These are phyloP conservation scores for Colletotrichum plurivorum DNA, from an alignment of 2,329 filamentous ascomycete species.

Conservation along the genomic window DNA sequence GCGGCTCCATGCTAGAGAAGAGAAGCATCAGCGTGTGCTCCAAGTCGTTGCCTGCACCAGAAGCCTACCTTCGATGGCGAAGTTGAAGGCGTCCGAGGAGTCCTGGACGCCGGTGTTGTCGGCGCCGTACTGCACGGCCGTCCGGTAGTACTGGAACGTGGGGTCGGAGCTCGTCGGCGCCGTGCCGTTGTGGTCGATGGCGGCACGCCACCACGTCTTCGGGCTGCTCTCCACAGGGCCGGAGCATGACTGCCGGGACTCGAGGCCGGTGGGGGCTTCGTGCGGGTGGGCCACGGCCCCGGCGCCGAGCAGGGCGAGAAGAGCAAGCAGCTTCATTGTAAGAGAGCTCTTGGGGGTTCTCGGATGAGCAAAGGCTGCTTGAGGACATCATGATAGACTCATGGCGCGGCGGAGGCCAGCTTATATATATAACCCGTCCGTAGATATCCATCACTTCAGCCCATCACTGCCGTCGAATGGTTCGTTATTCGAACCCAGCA, in stretches of 20 bases:
- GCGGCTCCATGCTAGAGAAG: constrained; percentile 41
- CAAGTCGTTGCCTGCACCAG: too few relatives aligned
- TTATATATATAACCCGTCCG: too few relatives aligned
- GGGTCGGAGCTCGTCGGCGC: constrained; percentile 44
- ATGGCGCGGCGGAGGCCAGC: too few relatives aligned
- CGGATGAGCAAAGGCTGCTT: too few relatives aligned
- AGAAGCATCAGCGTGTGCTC: too few relatives aligned
- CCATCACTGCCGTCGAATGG: too few relatives aligned
- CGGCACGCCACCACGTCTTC: constrained; percentile 46
- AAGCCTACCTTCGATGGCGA: constrained; percentile 41
- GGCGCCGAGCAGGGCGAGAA: constrained; percentile 11
- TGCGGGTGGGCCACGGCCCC: constrained; percentile 21
- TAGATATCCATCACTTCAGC: too few relatives aligned
- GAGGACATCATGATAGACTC: too few relatives aligned
- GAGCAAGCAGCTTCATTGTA: constrained; percentile 27
- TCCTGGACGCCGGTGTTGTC: constrained; percentile 46
- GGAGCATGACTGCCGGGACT: constrained; percentile 30
- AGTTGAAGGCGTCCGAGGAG: constrained; percentile 47
- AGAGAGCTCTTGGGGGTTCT: background rate
- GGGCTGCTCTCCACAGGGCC: constrained; percentile 30
- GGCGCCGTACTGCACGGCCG: constrained; percentile 45
- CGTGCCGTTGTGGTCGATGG: constrained; percentile 46
- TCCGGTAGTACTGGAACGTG: constrained; percentile 47
- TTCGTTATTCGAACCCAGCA: too few relatives aligned
- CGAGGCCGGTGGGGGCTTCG: constrained; percentile 1